Base-by-base conservation (phyloP, 179 eudicot species). In the Spinacia oleracea region DNA sequence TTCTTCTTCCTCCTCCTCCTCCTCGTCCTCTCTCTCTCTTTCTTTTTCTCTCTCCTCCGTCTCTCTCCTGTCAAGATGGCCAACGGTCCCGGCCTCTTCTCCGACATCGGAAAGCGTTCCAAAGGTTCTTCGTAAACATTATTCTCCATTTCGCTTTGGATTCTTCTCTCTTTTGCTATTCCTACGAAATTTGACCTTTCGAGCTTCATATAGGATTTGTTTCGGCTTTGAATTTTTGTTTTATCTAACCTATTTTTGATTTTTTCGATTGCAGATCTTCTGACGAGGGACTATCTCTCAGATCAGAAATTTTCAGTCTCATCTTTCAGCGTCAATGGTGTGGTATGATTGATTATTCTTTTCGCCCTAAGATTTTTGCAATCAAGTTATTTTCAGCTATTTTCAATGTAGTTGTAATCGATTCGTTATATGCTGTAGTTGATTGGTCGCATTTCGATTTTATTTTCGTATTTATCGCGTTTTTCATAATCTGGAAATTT, bases 61-160 rank as follows among this genome's bases (percentile, higher is more conserved):
- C 40, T 35, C 4, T 38, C 40, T 38, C 40, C 71, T 9, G 79
- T 80, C 70, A 86, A 78, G 34, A 94, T 93, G 98, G 81, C 83
- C 86, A 86, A 72, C 79, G 98, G 98, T 70, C 98, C 98, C 3
- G 97, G 97, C 43, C 90, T 94, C 59, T 94, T 94, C 91, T 81
- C 92, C 72, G 97, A 93, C 80, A 90, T 94, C 83, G 97, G 98
- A 84, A 94, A 90, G 85, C 92, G 90, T 77, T 90, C 98, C 82
- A 94, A 83, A 93, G 98, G 98, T 94, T 63, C 1, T 20, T n/a
- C 72, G 7, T 12, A n/a, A n/a, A n/a, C n/a, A 15, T 20, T 3
- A 12, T 48, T 15, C n/a, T n/a, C n/a, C n/a, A n/a, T n/a, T n/a
- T n/a, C n/a, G n/a, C n/a, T n/a, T n/a, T n/a, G n/a, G n/a, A n/a